phyloP scores from a whole-genome alignment of 2,329 filamentous ascomycete species.

The Dryadomyces sulphureus region DNA sequence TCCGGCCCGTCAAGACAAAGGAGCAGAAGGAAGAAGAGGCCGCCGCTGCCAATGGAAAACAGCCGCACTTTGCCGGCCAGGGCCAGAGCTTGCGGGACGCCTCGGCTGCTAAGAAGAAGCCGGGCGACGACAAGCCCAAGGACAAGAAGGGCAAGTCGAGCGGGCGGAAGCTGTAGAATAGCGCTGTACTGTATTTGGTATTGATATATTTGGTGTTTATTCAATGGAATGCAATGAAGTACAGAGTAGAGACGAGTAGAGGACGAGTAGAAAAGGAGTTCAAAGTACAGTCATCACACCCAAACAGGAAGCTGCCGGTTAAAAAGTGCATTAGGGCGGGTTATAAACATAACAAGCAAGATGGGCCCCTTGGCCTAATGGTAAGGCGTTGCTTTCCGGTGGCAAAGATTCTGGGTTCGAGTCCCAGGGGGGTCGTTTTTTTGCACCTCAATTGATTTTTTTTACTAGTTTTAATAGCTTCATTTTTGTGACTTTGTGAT shows the following conservation, averaged over 20 bases:
- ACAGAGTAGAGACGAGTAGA: too few species aligned
- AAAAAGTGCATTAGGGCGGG: neutral
- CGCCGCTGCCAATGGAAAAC: conserved; percentile 41
- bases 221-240: neutral
- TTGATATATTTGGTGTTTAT: neutral
- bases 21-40: conserved; percentile 54
- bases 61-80: conserved; percentile 68
- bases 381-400: conserved; percentile 5
- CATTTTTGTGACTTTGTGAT: neutral
- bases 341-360: neutral
- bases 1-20: conserved; percentile 74
- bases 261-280: too few species aligned
- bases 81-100: conserved; percentile 57
- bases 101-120: conserved; percentile 51
- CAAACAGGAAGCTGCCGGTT: neutral
- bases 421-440: conserved; percentile 4
- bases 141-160: conserved; percentile 35
- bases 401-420: conserved; percentile 5
- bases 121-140: conserved; percentile 30
- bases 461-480: neutral
- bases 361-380: conserved; percentile 4
- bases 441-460: neutral
- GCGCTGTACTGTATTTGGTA: neutral
- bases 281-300: neutral
- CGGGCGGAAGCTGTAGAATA: conserved; percentile 19